Percentiles rank a stretch among this genome's conserved stretches.
Evolutionary conservation across 2,329 filamentous ascomycete species (phyloP).

Genomic region (Teratosphaeria nubilosa): DNA sequence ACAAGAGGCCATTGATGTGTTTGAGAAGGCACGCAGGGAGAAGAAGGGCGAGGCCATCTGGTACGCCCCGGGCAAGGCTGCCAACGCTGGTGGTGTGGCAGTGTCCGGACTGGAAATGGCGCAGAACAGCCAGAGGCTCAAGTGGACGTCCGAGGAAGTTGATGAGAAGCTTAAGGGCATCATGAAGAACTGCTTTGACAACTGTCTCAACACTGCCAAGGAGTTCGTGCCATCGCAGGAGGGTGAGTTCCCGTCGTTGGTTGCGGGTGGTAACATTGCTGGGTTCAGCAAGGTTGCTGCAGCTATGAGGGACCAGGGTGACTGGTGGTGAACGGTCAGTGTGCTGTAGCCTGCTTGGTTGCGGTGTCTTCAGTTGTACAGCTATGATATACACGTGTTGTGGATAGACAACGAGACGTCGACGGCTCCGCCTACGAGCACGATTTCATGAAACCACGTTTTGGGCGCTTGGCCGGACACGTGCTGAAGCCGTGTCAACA

Average conservation of each 20-base stretch:
- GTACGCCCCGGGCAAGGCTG: constrained; percentile 83
- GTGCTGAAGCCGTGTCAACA: too few relatives aligned
- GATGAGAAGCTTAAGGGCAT: constrained; percentile 84
- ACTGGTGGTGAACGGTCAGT: constrained; percentile 59
- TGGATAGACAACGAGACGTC: background rate
- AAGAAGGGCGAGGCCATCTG: constrained; percentile 68
- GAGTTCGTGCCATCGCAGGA: constrained; percentile 71
- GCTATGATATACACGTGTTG: background rate
- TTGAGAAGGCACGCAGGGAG: constrained; percentile 65
- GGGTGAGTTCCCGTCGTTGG: constrained; percentile 78
- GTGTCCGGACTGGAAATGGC: constrained; percentile 98
- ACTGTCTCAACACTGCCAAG: constrained; percentile 79
- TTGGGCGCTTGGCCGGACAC: too few relatives aligned
- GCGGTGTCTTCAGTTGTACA: background rate
- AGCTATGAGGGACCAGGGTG: constrained; percentile 93
- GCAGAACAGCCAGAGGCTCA: constrained; percentile 82
- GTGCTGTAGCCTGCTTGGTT: background rate
- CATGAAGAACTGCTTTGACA: constrained; percentile 90
- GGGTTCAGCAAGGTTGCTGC: constrained; percentile 92
- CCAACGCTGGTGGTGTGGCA: constrained; percentile 94
- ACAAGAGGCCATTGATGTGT: constrained; percentile 85
- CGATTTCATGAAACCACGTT: too few relatives aligned
- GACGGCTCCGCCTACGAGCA: background rate
- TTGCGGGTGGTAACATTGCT: constrained; percentile 93
- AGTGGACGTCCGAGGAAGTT: constrained; percentile 83